These are phyloP conservation scores for Aspergillus pseudoviridinutans DNA, from an alignment of 2,329 filamentous ascomycete species.

Conservation along the genomic window DNA sequence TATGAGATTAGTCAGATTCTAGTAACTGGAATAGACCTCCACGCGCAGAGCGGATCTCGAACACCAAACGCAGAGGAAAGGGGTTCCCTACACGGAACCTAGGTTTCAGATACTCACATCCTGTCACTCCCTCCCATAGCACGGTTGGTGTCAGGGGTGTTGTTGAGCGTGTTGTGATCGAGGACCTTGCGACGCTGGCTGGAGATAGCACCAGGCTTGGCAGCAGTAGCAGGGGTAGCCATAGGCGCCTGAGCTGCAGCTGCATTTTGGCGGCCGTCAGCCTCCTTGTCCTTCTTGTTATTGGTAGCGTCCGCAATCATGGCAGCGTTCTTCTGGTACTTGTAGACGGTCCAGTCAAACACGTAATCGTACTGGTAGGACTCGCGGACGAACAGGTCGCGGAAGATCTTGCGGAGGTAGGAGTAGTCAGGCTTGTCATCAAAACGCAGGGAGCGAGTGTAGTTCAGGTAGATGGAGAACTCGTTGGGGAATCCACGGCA, in stretches of 20 bases:
- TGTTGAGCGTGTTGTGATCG: slow-evolving; percentile 63
- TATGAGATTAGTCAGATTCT: slow-evolving; percentile 75
- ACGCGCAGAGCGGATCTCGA: slow-evolving; percentile 65
- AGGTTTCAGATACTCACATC: slow-evolving; percentile 85
- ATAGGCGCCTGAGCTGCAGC: slow-evolving; percentile 52
- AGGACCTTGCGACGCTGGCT: slow-evolving; percentile 80
- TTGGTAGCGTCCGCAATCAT: slow-evolving; percentile 79
- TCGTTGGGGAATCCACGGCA: slow-evolving; percentile 99
- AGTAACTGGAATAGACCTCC: slow-evolving; percentile 62
- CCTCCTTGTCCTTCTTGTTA: slow-evolving; percentile 63
- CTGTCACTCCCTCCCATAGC: slow-evolving; percentile 77
- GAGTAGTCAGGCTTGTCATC: slow-evolving; percentile 99
- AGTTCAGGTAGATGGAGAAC: slow-evolving; percentile 99
- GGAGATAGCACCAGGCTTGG: slow-evolving; percentile 70
- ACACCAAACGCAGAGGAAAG: slow-evolving; percentile 74
- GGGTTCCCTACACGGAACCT: slow-evolving; percentile 81
- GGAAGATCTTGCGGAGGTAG: slow-evolving; percentile 99
- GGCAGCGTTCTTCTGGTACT: slow-evolving; percentile 99
- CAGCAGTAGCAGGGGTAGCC: slow-evolving; percentile 55
- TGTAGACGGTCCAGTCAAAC: slow-evolving; percentile 99
- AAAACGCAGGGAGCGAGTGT: slow-evolving; percentile 96
- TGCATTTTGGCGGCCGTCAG: slow-evolving; percentile 69
- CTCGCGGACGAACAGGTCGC: slow-evolving; percentile 96
- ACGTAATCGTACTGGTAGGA: slow-evolving; percentile 99
- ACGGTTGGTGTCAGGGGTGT: slow-evolving; percentile 69